Evolutionary conservation across 2,329 filamentous ascomycete genomes (phyloP).

Genomic region (Coleophoma crateriformis): DNA sequence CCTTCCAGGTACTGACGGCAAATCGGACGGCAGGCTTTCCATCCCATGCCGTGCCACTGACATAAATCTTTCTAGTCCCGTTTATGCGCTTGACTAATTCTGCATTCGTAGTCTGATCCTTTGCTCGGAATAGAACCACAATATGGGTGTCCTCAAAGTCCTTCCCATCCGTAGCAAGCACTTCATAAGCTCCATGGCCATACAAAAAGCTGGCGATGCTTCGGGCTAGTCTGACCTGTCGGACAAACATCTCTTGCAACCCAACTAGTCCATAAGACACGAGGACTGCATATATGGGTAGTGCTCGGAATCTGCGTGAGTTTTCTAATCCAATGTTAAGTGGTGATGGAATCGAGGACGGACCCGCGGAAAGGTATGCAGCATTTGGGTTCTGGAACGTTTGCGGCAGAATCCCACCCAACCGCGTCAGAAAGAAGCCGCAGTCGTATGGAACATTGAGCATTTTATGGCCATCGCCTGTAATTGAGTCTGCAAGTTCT

Average conservation of each 20-base stretch:
- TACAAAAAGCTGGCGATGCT: slow-evolving; percentile 59
- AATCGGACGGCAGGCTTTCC: slow-evolving; percentile 72
- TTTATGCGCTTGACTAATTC: slow-evolving; percentile 70
- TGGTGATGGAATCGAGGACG: slow-evolving; percentile 62
- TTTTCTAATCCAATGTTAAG: slow-evolving; percentile 87
- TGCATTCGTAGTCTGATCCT: slow-evolving; percentile 56
- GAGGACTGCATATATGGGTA: slow-evolving; percentile 83
- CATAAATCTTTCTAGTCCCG: slow-evolving; percentile 66
- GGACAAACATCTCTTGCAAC: slow-evolving; percentile 61
- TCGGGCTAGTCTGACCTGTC: slow-evolving; percentile 68
- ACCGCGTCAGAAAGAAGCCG: slow-evolving; percentile 78
- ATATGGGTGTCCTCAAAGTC: slow-evolving; percentile 34
- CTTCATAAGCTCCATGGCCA: slow-evolving; percentile 56
- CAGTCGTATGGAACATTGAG: slow-evolving; percentile 93
- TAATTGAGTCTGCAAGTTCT: slow-evolving; percentile 81
- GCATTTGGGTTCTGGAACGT: slow-evolving; percentile 84
- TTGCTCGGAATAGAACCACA: slow-evolving; percentile 74
- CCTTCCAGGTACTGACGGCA: slow-evolving; percentile 81
- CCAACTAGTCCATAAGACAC: slow-evolving; percentile 67
- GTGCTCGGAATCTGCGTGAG: slow-evolving; percentile 80
- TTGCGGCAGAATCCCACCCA: slow-evolving; percentile 48
- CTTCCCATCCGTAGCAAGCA: slow-evolving; percentile 53
- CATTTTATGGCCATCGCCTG: slow-evolving; percentile 84
- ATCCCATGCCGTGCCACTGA: slow-evolving; percentile 76
- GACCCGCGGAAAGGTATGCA: slow-evolving; percentile 59